Percentiles rank a stretch among this genome's conserved stretches.
These are phyloP conservation scores for Leishmania gerbilli DNA, from an alignment of 208 protist species.

Conservation along the genomic window DNA sequence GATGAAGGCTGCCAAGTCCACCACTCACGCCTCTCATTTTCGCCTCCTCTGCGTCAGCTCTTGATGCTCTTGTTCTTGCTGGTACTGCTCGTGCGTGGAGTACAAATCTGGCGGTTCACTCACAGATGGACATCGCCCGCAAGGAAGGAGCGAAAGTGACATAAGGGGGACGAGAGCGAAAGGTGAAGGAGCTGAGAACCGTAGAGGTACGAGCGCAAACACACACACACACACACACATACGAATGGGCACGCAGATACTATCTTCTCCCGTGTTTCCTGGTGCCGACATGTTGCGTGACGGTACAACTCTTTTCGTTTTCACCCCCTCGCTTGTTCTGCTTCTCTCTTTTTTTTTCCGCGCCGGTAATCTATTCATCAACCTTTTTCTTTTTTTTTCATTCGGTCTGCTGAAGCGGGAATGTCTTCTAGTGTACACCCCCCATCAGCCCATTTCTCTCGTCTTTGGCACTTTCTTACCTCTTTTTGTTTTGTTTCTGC, in stretches of 20 bases:
- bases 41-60: not conserved
- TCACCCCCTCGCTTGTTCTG: not conserved
- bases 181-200: not conserved
- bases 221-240: slow-evolving; percentile 1
- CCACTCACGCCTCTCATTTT: not conserved
- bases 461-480: not conserved
- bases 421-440: not conserved
- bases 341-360: not conserved
- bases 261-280: not conserved
- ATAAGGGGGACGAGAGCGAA: not conserved
- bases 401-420: not conserved
- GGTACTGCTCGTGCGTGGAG: not conserved
- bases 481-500: not conserved
- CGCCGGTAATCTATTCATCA: not conserved
- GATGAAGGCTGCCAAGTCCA: not conserved
- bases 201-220: not conserved
- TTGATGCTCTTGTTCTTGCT: not conserved
- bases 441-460: not conserved
- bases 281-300: too few relatives aligned
- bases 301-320: not conserved
- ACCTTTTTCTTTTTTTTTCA: not conserved
- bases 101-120: not conserved
- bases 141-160: not conserved
- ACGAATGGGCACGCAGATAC: not conserved
- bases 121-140: not conserved